phyloP scores from a whole-genome alignment of 371 early-diverging fungal genomes.

The Mucor velutinosus region DNA sequence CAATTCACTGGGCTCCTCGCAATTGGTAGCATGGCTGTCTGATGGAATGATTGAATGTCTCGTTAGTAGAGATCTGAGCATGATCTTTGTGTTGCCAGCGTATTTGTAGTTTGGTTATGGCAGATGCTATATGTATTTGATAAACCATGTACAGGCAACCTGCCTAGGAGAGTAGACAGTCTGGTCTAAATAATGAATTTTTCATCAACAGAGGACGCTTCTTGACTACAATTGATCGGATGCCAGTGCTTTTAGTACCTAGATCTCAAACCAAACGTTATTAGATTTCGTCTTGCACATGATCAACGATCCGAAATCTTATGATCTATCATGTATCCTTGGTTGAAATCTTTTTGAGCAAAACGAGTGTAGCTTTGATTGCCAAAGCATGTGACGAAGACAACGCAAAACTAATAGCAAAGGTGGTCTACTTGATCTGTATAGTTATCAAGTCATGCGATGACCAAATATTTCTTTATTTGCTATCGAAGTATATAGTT shows the following conservation, averaged over 20 bases:
- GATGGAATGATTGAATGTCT: no score
- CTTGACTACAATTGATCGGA: no score
- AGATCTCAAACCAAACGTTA: neutral
- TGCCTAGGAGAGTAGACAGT: no score
- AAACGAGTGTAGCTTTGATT: neutral
- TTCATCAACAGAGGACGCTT: no score
- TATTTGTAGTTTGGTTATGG: no score
- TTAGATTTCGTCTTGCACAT: neutral
- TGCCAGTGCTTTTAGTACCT: no score
- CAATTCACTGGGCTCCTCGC: no score
- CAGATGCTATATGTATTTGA: neutral
- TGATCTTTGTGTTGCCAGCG: neutral
- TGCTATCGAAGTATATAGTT: no score
- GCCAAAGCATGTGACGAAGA: neutral
- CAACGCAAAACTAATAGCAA: neutral
- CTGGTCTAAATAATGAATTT: neutral
- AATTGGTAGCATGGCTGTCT: neutral
- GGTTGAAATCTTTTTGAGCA: neutral
- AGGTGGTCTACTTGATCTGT: neutral
- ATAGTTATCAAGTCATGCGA: no score
- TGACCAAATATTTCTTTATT: no score
- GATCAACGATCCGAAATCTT: neutral
- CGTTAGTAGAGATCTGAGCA: neutral
- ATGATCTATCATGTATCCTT: neutral
- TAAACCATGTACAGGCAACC: neutral